phyloP scores from a whole-genome alignment of 441 rosid genomes.

The Euphorbia schlechtendalii region DNA sequence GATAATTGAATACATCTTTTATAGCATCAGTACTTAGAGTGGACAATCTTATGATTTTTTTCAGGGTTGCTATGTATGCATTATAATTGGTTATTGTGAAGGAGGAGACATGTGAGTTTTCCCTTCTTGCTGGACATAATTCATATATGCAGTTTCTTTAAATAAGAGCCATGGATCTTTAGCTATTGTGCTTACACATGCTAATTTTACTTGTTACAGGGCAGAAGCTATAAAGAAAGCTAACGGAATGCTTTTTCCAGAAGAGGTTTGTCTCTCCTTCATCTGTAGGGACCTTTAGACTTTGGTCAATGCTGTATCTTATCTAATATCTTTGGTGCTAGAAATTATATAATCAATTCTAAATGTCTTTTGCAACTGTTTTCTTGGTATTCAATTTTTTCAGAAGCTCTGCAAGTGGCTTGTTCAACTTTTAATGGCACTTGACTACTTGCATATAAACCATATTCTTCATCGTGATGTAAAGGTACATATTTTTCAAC shows the following conservation, averaged over 20 bases:
- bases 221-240: slow-evolving; percentile 94
- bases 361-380: slow-evolving; percentile 13
- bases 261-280: slow-evolving; percentile 71
- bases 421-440: slow-evolving; percentile 96
- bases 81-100: slow-evolving; percentile 95
- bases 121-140: slow-evolving; percentile 22
- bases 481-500: slow-evolving; percentile 50
- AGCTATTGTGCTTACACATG: slow-evolving; percentile 7
- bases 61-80: slow-evolving; percentile 99
- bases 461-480: slow-evolving; percentile 99
- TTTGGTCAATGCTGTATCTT: slow-evolving; percentile 2
- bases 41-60: no score
- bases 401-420: slow-evolving; percentile 99
- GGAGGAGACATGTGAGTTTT: slow-evolving; percentile 97
- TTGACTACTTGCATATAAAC: slow-evolving; percentile 91
- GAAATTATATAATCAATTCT: background rate
- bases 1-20: background rate
- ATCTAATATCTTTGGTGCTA: background rate
- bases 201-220: slow-evolving; percentile 41
- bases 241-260: slow-evolving; percentile 64
- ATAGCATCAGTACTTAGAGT: slow-evolving; percentile 1
- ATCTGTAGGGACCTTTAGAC: slow-evolving; percentile 1
- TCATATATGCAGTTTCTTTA: no score
- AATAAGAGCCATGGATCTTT: slow-evolving; percentile 17
- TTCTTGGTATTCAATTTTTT: background rate